phyloP scores from a whole-genome alignment of 2,329 filamentous ascomycete genomes.

The Fusarium annulatum region DNA sequence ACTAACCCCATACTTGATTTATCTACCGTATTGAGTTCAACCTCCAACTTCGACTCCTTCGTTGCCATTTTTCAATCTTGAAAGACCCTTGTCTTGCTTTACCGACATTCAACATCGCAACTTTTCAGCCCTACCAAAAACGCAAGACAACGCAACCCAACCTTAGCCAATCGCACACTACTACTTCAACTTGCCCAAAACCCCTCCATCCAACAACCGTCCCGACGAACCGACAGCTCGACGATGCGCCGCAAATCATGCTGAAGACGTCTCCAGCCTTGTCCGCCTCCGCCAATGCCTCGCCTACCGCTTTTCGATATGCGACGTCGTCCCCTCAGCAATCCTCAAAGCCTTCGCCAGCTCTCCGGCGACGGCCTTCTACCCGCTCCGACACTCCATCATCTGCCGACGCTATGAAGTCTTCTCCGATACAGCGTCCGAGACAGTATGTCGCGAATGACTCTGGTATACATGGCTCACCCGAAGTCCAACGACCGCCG shows the following conservation, averaged over 20 bases:
- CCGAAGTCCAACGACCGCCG: slow-evolving; percentile 31
- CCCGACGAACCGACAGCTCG: slow-evolving; percentile 37
- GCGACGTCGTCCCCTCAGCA: slow-evolving; percentile 45
- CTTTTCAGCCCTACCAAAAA: slow-evolving; percentile 21
- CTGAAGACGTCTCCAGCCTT: slow-evolving; percentile 68
- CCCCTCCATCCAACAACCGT: slow-evolving; percentile 24
- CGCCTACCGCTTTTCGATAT: slow-evolving; percentile 59
- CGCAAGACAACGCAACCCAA: background rate
- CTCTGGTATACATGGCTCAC: slow-evolving; percentile 34
- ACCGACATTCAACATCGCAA: slow-evolving; percentile 20
- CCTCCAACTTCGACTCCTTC: slow-evolving; percentile 22
- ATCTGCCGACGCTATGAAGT: slow-evolving; percentile 42
- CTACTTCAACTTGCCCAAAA: slow-evolving; percentile 27
- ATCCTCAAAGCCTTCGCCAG: slow-evolving; percentile 42
- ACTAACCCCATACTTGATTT: slow-evolving; percentile 33
- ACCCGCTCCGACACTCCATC: slow-evolving; percentile 38
- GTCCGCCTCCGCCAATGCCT: slow-evolving; percentile 63
- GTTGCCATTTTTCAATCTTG: slow-evolving; percentile 29
- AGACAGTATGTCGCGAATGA: slow-evolving; percentile 43
- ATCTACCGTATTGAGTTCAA: slow-evolving; percentile 9
- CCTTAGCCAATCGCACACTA: slow-evolving; percentile 17
- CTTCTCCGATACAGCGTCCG: slow-evolving; percentile 41
- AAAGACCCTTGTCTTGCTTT: slow-evolving; percentile 21
- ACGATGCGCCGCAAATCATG: slow-evolving; percentile 66
- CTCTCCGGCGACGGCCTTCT: slow-evolving; percentile 43